Conservation (phyloP, 371 early-diverging fungal genomes). For the Umbelopsis sp. region DNA sequence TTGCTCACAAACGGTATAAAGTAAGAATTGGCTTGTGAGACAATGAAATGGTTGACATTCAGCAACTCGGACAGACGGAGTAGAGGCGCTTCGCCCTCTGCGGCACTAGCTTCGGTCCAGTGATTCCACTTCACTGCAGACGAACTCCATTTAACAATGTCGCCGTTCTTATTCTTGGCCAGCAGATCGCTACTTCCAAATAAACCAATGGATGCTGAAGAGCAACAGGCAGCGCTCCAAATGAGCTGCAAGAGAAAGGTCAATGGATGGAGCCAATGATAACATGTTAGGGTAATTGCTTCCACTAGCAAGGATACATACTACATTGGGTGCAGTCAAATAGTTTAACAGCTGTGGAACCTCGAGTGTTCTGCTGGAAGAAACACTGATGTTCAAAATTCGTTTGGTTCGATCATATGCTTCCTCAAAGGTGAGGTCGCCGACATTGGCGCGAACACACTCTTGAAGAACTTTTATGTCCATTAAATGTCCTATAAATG, state of each 20-base stretch:
- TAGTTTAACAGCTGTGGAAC: conserved; percentile 75
- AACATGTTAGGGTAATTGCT: no score
- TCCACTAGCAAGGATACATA: conserved; percentile 29
- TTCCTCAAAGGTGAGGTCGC: conserved; percentile 76
- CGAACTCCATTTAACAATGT: conserved; percentile 66
- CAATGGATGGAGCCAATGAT: not conserved
- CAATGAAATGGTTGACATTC: conserved; percentile 79
- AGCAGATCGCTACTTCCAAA: conserved; percentile 64
- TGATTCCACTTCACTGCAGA: conserved; percentile 58
- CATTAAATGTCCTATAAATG: conserved; percentile 61
- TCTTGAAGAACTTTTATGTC: conserved; percentile 72
- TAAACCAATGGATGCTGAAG: conserved; percentile 64
- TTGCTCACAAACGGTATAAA: conserved; percentile 67
- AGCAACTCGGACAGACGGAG: conserved; percentile 71
- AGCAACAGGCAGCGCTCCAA: conserved; percentile 75
- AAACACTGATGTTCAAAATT: conserved; percentile 73
- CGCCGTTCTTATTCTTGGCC: conserved; percentile 70
- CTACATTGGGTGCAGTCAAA: conserved; percentile 79
- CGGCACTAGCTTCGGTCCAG: conserved; percentile 52
- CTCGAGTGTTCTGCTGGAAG: conserved; percentile 67
- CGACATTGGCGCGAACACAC: conserved; percentile 70
- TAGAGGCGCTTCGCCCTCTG: conserved; percentile 67
- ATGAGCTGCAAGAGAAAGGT: conserved; percentile 47
- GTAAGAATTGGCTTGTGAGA: conserved; percentile 71
- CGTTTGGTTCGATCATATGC: conserved; percentile 67